phyloP scores from a whole-genome alignment of 805 yeast species.

The Wickerhamiella dianesei region DNA sequence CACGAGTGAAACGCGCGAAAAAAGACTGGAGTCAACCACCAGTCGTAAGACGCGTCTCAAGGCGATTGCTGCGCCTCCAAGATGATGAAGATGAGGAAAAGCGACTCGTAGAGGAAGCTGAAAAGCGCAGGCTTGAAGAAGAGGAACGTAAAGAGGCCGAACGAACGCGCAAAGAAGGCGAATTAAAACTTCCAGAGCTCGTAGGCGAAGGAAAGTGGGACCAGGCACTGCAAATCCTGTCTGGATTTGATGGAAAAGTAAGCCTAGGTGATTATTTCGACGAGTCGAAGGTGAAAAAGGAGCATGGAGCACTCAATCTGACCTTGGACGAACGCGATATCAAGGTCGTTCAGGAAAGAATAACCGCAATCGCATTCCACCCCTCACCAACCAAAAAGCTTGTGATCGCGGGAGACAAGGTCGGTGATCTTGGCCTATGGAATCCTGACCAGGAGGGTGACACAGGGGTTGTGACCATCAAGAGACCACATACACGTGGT shows the following conservation, averaged over 20 bases:
- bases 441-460: slow-evolving; percentile 37
- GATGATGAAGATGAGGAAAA: slow-evolving; percentile 20
- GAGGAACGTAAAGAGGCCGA: slow-evolving; percentile 2
- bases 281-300: slow-evolving; percentile 43
- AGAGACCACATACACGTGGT: slow-evolving; percentile 65
- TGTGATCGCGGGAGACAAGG: slow-evolving; percentile 75
- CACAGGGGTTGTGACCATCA: slow-evolving; percentile 36
- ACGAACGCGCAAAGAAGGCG: slow-evolving; percentile 35
- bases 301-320: slow-evolving; percentile 37
- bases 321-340: slow-evolving; percentile 54
- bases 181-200: slow-evolving; percentile 21
- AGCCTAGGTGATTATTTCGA: slow-evolving; percentile 28
- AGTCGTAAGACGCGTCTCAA: slow-evolving; percentile 17
- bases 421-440: slow-evolving; percentile 86
- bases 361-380: slow-evolving; percentile 64
- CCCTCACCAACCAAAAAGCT: slow-evolving; percentile 52
- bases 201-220: slow-evolving; percentile 28
- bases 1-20: slow-evolving; percentile 16
- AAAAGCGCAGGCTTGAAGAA: slow-evolving; percentile 20
- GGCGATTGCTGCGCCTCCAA: slow-evolving; percentile 35
- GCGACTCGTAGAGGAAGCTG: slow-evolving; percentile 17
- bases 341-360: slow-evolving; percentile 51
- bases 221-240: slow-evolving; percentile 23
- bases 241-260: slow-evolving; percentile 19
- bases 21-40: slow-evolving; percentile 6